Base-by-base conservation (phyloP, 768 basidiomycete species). In the Boletus insuetus region DNA sequence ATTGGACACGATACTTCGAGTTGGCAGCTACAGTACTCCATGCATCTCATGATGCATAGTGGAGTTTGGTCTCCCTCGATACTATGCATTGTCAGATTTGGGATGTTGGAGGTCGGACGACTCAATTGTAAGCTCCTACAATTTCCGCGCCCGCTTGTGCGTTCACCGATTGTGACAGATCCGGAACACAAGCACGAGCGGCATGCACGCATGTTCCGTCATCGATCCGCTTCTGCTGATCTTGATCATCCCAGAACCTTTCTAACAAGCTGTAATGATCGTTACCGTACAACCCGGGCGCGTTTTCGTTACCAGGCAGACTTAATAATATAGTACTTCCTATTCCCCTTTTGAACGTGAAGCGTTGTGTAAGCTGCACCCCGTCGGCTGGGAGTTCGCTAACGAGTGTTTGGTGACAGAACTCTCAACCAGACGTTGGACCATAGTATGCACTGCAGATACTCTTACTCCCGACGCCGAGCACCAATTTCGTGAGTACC, bases 171-270 rank as follows among this genome's bases (percentile, higher is more conserved):
- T 22, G 22, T 29, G 29, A 35, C 39, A 34, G 51, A 16, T 56
- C n/a, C n/a, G 35, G 48, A 41, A 48, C 22, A 29, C 35, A 17
- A 22, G 34, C 34, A 32, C 20, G 17, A 14, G 31, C 31, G 32
- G 26, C 19, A 49, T 35, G 41, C 19, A n/a, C 6, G 41, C 9
- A 6, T 19, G 31, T 42, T 44, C 38, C 34, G 31, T 29, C 34
- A 42, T n/a, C 24, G 40, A 44, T 24, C 19, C 16, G n/a, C 40
- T 49, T 45, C 60, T 58, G 52, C 17, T 34, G 44, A 53, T 52
- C 24, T 24, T 39, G 60, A 63, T 51, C 46, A n/a, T 37, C 50
- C 10, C 41, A 17, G 22, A 12, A 40, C 1, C 31, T 32, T 38
- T 17, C 44, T 19, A 9, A 19, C 49, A 9, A 26, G 10, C 22